Evolutionary conservation across 2,329 filamentous ascomycete genomes (phyloP).

Genomic region (Microcyclosporella mali): DNA sequence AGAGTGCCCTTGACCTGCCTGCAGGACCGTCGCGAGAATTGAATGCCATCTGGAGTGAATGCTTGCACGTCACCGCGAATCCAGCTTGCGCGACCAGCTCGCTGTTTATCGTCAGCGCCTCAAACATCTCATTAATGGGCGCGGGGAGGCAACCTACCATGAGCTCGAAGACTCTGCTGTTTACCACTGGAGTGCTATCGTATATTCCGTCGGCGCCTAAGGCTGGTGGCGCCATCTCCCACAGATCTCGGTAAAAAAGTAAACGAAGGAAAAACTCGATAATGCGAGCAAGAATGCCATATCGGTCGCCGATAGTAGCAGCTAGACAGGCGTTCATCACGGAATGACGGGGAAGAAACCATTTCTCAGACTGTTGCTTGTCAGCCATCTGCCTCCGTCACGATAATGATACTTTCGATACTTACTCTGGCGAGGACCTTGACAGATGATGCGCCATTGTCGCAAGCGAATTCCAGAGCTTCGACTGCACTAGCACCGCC

Average conservation of each 20-base stretch:
- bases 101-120: conserved; percentile 66
- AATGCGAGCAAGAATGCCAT: conserved; percentile 71
- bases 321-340: conserved; percentile 66
- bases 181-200: conserved; percentile 58
- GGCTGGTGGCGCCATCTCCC: conserved; percentile 61
- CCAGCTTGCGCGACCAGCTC: conserved; percentile 69
- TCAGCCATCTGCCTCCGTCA: neutral
- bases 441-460: conserved; percentile 59
- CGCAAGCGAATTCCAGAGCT: conserved; percentile 69
- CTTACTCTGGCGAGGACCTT: conserved; percentile 51
- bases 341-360: conserved; percentile 58
- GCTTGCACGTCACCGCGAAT: conserved; percentile 69
- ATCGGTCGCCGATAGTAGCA: conserved; percentile 64
- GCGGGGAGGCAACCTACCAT: conserved; percentile 54
- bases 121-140: too few species aligned
- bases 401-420: neutral
- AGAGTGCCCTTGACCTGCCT: conserved; percentile 1
- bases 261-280: conserved; percentile 68
- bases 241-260: conserved; percentile 76
- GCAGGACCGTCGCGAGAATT: conserved; percentile 60
- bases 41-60: conserved; percentile 58
- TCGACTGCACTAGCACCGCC: conserved; percentile 79
- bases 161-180: conserved; percentile 13
- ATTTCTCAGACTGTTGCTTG: conserved; percentile 35
- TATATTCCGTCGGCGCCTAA: conserved; percentile 59